Evolutionary conservation across 2,329 filamentous ascomycete species (phyloP), one percentile per base, ranked within the genome.

Genomic region (Microcyclospora tardicrescens): DNA sequence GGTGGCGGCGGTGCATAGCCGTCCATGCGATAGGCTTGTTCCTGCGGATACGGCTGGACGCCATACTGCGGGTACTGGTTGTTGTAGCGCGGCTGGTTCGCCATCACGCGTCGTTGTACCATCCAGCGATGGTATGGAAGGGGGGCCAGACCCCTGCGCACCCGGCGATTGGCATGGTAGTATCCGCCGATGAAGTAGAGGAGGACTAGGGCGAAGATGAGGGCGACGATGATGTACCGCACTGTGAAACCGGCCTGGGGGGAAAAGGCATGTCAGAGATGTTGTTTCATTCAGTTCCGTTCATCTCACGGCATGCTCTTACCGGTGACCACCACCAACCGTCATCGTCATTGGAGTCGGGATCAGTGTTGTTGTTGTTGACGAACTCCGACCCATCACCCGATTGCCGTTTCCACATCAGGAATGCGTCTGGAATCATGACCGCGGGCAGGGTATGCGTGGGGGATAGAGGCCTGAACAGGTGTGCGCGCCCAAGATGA

Each of bases 151-250:
- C 81, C 81, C 57, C 77, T 79, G 43, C 65, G 68, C 46, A 87
- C 66, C 34, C 84, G 70, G 34, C 63, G 62, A 56, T 74, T 74
- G 34, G 82, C 84, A 60, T 89, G 84, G 34, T 73, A 61, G 58
- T 81, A 81, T 43, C 81, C 81, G 42, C 74, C 67, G 38, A 83
- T 48, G 51, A 86, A 66, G 67, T 77, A 84, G 32, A 68, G 51
- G 37, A 75, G 57, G 52, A 84, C 61, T 43, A 76, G 40, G 39
- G 69, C 42, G 50, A 83, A 65, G 47, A 89, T 56, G 44, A 66
- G 62, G 43, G 73, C 71, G 53, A 87, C 75, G 43, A 89, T 62
- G 34, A 71, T 68, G 74, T 81, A 89, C 60, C 84, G 82, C 51
- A 85, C 35, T 12, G 43, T 43, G 34, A 43, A 39, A 15, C 52